Evolutionary conservation across 352 stramenopile species (phyloP).

Genomic region (Globisporangium nunn): DNA sequence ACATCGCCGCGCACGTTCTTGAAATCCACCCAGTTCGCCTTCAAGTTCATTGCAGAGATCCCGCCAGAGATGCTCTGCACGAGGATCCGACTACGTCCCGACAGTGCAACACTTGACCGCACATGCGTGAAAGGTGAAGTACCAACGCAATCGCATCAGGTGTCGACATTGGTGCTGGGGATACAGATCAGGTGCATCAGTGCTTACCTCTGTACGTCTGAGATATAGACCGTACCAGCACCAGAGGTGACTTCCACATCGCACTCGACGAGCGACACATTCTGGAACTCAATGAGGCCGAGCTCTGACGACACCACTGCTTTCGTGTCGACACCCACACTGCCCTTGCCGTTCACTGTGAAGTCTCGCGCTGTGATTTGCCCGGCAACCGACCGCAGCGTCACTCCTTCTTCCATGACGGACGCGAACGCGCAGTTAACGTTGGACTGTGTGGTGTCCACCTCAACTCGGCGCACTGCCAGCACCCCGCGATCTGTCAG

Average conservation of each 20-base stretch:
- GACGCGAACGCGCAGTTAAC: constrained; percentile 36
- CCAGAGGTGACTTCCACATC: constrained; percentile 42
- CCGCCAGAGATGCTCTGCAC: constrained; percentile 38
- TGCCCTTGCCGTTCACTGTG: constrained; percentile 28
- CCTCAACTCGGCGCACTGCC: constrained; percentile 21
- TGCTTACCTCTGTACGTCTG: constrained; percentile 29
- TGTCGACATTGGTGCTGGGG: no score
- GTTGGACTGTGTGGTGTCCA: constrained; percentile 38
- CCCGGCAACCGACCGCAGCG: constrained; percentile 34
- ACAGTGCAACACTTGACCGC: constrained; percentile 25
- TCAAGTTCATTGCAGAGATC: constrained; percentile 32
- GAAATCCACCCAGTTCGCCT: constrained; percentile 56
- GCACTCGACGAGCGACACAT: constrained; percentile 44
- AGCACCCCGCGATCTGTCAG: constrained; percentile 14
- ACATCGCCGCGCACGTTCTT: constrained; percentile 39
- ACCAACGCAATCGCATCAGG: no score
- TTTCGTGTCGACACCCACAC: constrained; percentile 19
- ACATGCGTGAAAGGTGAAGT: no score
- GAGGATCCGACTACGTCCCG: constrained; percentile 43
- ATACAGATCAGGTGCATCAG: no score
- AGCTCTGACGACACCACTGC: constrained; percentile 35
- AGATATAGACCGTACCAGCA: constrained; percentile 35
- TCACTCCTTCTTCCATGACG: constrained; percentile 25
- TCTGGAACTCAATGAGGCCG: constrained; percentile 32
- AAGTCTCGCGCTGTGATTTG: constrained; percentile 41